Evolutionary conservation across 2,329 filamentous ascomycete genomes (phyloP), one percentile per base, ranked within the genome.

Genomic region (Huntiella decipiens): DNA sequence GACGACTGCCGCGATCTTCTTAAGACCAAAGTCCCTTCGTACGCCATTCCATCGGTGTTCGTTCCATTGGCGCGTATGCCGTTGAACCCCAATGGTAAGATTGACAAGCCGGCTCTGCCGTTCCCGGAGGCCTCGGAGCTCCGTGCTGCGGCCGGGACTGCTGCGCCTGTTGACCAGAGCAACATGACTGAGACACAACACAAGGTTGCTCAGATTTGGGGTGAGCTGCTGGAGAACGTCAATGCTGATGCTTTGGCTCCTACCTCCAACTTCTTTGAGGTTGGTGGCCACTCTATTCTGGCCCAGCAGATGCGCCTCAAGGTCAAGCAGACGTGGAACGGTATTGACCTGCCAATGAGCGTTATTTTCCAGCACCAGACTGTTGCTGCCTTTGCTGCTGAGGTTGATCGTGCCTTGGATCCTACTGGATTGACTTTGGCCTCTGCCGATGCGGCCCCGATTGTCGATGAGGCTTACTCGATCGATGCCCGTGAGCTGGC

Each of bases 101-200:
- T 87, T 42, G 83, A 91, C 61, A 79, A 75, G 57, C 79, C 82
- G 15, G 77, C 75, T 1, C 63, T 91, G 45, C 83, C 83, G 1
- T 88, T 85, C 69, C 83, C 83, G 0, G 46, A 44, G 38, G 43
- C 38, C 8, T 47, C 45, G 4, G 45, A 46, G 28, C 46, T 50
- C 16, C 49, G 49, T 33, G 51, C 46, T 12, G 44, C 49, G 31
- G 41, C 45, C 35, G 46, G 46, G 8, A 34, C 40, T n/a, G 39
- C 38, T 12, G 40, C 41, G 17, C 11, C 46, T 33, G 44, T 47
- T 44, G 76, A 82, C 55, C 76, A 75, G 50, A 71, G 73, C 13
- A 33, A 54, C 1, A 45, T 62, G 32, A 53, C 53, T 4, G 50
- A 54, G 13, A 62, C 56, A 2, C 57, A 63, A 38, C 43, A 49